A percentile compares a stretch with the other conserved stretches of the same genome.
These are phyloP conservation scores for Fusarium sterilihyphosum DNA, from an alignment of 2,329 filamentous ascomycete genomes.

Conservation along the genomic window DNA sequence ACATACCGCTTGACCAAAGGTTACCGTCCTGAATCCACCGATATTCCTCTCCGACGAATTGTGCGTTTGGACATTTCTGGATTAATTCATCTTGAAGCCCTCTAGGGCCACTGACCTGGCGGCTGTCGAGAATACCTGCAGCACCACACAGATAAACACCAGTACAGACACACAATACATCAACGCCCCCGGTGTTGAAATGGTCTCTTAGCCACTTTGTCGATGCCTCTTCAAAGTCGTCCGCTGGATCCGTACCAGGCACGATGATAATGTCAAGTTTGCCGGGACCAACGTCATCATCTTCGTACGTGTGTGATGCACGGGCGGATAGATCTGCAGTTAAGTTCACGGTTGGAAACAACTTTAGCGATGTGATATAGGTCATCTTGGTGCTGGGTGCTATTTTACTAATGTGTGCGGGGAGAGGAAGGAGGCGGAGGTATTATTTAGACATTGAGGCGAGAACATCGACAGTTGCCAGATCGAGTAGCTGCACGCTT, in stretches of 20 bases:
- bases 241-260: constrained; percentile 59
- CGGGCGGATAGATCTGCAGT: constrained; percentile 53
- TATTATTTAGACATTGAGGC: constrained; percentile 58
- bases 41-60: constrained; percentile 57
- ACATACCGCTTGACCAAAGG: constrained; percentile 64
- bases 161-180: constrained; percentile 63
- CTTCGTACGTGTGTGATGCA: constrained; percentile 56
- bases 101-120: constrained; percentile 58
- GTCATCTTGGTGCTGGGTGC: constrained; percentile 56
- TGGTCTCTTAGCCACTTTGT: constrained; percentile 58
- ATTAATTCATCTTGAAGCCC: constrained; percentile 53
- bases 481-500: constrained; percentile 60
- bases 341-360: constrained; percentile 51
- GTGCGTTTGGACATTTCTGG: constrained; percentile 51
- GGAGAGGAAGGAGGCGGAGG: constrained; percentile 47
- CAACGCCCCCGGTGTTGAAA: constrained; percentile 50
- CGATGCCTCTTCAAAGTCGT: constrained; percentile 45
- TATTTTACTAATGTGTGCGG: constrained; percentile 50
- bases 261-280: constrained; percentile 61
- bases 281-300: constrained; percentile 60
- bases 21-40: constrained; percentile 64
- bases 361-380: constrained; percentile 57
- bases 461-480: constrained; percentile 61
- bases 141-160: constrained; percentile 59
- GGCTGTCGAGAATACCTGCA: constrained; percentile 59